Conservation (phyloP, 2,329 filamentous ascomycete species). For the Clonostachys byssicola region DNA sequence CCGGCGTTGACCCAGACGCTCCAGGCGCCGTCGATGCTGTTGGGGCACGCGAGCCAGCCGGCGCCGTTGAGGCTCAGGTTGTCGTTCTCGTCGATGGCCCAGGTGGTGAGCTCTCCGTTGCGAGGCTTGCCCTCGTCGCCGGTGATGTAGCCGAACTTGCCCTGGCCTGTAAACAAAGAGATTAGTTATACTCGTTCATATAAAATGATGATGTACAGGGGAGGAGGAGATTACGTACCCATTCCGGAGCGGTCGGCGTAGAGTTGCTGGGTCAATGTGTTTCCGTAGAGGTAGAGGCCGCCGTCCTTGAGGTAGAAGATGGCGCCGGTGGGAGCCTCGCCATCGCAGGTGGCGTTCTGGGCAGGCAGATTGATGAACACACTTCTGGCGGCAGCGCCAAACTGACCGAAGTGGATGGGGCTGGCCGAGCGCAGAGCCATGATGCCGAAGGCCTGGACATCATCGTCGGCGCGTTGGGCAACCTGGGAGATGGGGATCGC, state of each 20-base stretch:
- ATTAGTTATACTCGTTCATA: constrained; percentile 16
- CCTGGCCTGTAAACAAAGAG: constrained; percentile 33
- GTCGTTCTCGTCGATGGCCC: constrained; percentile 32
- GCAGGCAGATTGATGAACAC: constrained; percentile 36
- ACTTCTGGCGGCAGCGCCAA: constrained; percentile 37
- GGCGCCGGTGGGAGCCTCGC: constrained; percentile 21
- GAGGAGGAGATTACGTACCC: constrained; percentile 40
- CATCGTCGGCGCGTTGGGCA: constrained; percentile 6
- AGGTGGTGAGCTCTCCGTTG: constrained; percentile 42
- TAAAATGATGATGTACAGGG: constrained; percentile 36
- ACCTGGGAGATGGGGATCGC: constrained; percentile 18
- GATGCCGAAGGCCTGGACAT: constrained; percentile 36
- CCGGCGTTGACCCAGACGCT: constrained; percentile 27
- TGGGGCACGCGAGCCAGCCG: constrained; percentile 49
- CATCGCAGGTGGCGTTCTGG: constrained; percentile 45
- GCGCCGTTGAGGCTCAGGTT: constrained; percentile 29
- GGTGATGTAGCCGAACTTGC: constrained; percentile 46
- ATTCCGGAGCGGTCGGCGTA: constrained; percentile 55
- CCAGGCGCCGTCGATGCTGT: constrained; percentile 27
- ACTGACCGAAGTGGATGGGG: constrained; percentile 36
- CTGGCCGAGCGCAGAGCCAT: constrained; percentile 45
- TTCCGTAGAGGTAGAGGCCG: constrained; percentile 42
- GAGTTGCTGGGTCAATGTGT: constrained; percentile 35
- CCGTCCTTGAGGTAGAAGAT: constrained; percentile 17
- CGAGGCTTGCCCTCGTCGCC: constrained; percentile 28